Base-by-base conservation (phyloP, 352 stramenopile species). In the Phytophthora hibernalis region DNA sequence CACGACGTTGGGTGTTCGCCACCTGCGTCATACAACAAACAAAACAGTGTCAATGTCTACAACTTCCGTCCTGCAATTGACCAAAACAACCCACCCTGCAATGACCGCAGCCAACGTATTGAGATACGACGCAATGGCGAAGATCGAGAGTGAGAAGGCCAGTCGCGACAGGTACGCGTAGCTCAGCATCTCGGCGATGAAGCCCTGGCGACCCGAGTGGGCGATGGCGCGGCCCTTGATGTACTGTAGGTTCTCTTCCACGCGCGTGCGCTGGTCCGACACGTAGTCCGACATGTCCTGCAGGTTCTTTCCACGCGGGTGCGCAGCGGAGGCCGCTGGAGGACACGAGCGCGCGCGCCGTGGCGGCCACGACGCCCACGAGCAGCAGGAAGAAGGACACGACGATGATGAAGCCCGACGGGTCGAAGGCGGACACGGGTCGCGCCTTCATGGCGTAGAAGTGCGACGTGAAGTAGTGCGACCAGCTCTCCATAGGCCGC, bases 161-260 rank as follows among this genome's bases (percentile, higher is more conserved):
- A 96, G 79, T 3, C 88, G 77, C 31, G 86, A 95, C 20, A 96
- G 76, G 65, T 96, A 96, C 16, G 87, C 83, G 61, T 87, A 92
- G 79, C 86, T 95, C 52, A 95, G 77, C 88, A 96, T 96, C 75
- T 96, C 86, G 45, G 80, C 77, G 62, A 95, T 90, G 68, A 96
- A 96, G 26, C 88, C 88, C 70, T 93, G 84, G 18, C 83, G 85
- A 0, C 70, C 76, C 51, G 81, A 91, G 70, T 93, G 85, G 69
- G 87, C 81, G 54, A 92, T 91, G 33, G 84, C 87, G 43, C 76
- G 77, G 35, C 68, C 76, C 55, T 90, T 90, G 40, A 92, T 76
- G 67, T 89, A 87, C 72, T 86, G 76, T 62, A 93, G 66, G 65
- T 91, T 88, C 62, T 86, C 83, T 26, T 84, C 85, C 37, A 93